Evolutionary conservation across 345 rosid species (phyloP), one percentile per base, ranked within the genome.

Genomic region (Dipteronia sinensis): DNA sequence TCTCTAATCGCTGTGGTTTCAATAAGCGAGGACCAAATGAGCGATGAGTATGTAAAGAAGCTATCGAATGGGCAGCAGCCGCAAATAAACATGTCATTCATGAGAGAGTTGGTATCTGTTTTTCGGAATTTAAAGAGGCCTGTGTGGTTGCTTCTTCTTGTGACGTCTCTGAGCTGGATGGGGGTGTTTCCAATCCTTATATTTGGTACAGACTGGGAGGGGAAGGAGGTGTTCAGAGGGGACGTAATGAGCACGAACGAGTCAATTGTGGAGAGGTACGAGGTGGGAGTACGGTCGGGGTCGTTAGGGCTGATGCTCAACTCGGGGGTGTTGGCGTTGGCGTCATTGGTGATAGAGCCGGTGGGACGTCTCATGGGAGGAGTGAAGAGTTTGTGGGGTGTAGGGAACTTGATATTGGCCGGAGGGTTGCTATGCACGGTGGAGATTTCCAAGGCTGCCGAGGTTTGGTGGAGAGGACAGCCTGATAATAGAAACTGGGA

Each of bases 121-220:
- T 20, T 63, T 84, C 42, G 85, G 63, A 81, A 76, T 13, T 69
- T 94, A 69, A 51, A 89, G 62, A 86, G 72, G 55, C 94, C 95
- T 3, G 89, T 92, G 94, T 89, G 97, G 91, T 80, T 93, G 63
- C 82, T 95, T 17, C 89, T 90, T 4, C 47, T 88, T 19, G 98
- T 93, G 51, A 95, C 98, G 12, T 86, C 92, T 31, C 82, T 95
- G 0, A 95, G 93, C 81, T 95, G 99, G 99, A 62, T 90, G 31
- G 98, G 91, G 0, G 90, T 97, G 95, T 93, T 93, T 73, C 99
- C 98, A 7, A 92, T 95, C 83, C 67, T 93, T 55, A 78, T 93
- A 62, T 93, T 84, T 78, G 92, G 92, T 79, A 95, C 98, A 5
- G 98, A 95, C 23, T 95, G 98, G 98, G 86, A 90, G 90, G 99